Conservation (phyloP, 768 basidiomycete genomes). For the Pleurotus pulmonarius region DNA sequence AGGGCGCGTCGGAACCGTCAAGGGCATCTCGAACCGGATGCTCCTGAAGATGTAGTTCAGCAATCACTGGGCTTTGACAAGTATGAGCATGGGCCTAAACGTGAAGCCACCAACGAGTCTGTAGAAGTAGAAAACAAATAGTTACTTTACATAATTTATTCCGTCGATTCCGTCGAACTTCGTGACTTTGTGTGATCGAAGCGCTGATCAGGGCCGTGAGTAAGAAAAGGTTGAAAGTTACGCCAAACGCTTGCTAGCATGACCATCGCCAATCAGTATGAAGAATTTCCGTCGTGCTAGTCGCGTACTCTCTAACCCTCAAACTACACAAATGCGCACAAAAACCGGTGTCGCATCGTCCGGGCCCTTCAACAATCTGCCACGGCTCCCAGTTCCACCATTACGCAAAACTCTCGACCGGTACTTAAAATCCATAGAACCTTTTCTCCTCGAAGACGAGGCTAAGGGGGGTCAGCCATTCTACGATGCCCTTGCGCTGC, state of each 20-base stretch:
- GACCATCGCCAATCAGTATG: background rate
- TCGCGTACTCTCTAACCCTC: background rate
- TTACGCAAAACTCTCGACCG: conserved; percentile 69
- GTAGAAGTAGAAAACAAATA: background rate
- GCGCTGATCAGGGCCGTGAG: no score
- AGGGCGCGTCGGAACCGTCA: conserved; percentile 84
- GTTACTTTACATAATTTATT: background rate
- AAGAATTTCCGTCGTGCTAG: background rate
- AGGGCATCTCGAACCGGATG: conserved; percentile 91
- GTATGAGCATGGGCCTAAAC: conserved; percentile 53
- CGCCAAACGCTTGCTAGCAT: background rate
- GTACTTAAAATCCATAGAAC: conserved; percentile 77
- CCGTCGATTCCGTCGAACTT: no score
- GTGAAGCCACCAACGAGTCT: conserved; percentile 1
- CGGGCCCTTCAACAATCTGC: conserved; percentile 33
- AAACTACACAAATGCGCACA: conserved; percentile 14
- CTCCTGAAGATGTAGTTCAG: conserved; percentile 73
- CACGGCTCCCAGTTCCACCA: conserved; percentile 80
- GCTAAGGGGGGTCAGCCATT: conserved; percentile 50
- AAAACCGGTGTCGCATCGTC: conserved; percentile 16
- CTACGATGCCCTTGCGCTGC: conserved; percentile 45
- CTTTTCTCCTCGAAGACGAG: conserved; percentile 76
- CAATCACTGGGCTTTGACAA: conserved; percentile 72
- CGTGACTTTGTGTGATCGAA: no score
- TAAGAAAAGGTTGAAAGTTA: background rate